A percentile compares a stretch with the other conserved stretches of the same genome.
phyloP scores from a whole-genome alignment of 495 filamentous ascomycete species.

The Penicillium atrosanguineum region DNA sequence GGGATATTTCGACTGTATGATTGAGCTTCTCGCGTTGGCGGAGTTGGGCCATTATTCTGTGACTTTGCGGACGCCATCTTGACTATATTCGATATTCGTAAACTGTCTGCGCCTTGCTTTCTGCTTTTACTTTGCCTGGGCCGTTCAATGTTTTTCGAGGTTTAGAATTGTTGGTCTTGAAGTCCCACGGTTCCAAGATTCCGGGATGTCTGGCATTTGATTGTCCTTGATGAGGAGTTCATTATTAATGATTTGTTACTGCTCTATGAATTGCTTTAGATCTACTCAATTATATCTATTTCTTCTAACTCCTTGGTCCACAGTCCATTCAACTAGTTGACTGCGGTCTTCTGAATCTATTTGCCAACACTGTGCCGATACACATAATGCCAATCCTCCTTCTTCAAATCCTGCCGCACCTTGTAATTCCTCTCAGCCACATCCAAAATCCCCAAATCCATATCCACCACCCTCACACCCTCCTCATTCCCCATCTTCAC shows the following conservation, averaged over 20 bases:
- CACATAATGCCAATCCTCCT: slow-evolving; percentile 77
- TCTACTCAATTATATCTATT: not conserved
- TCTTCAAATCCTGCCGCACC: slow-evolving; percentile 67
- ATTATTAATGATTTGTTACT: slow-evolving; percentile 25
- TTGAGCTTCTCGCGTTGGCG: slow-evolving; percentile 19
- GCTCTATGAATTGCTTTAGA: slow-evolving; percentile 17
- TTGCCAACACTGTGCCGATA: slow-evolving; percentile 44
- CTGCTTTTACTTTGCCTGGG: not conserved
- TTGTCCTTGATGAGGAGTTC: slow-evolving; percentile 21
- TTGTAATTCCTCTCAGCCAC: slow-evolving; percentile 80
- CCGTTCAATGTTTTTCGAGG: not conserved
- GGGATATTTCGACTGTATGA: slow-evolving; percentile 17
- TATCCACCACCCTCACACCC: slow-evolving; percentile 69
- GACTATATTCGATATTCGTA: slow-evolving; percentile 18
- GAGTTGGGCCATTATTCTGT: slow-evolving; percentile 21
- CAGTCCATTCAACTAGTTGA: not conserved
- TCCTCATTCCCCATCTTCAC: slow-evolving; percentile 60
- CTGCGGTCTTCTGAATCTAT: not conserved
- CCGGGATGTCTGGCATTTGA: slow-evolving; percentile 5
- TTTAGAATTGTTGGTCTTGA: slow-evolving; percentile 8
- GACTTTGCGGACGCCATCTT: slow-evolving; percentile 18
- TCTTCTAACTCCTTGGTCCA: not conserved
- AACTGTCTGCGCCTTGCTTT: not conserved
- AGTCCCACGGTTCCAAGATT: not conserved
- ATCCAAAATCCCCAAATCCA: slow-evolving; percentile 69